Evolutionary conservation across 23 red algal species (phyloP), one percentile per base, ranked within the genome.

Genomic region (Gracilaria vermiculophylla): DNA sequence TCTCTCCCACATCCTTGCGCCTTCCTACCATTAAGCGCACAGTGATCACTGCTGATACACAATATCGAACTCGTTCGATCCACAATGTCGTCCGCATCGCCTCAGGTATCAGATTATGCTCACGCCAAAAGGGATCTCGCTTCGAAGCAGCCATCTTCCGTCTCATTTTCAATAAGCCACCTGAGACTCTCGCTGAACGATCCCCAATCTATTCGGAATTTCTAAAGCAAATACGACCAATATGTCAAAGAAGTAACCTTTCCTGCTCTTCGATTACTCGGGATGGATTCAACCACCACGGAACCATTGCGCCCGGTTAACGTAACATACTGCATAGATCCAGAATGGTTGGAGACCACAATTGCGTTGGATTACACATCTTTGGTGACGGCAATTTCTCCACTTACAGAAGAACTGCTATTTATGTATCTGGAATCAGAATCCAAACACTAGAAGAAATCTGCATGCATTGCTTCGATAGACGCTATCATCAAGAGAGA

Each of bases 171-270:
- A n/a, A 20, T 84, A 19, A 15, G 27, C 7, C 56, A 84, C 33
- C 56, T 50, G 69, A 56, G 80, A 20, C 80, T 84, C 17, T 25
- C n/a, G 14, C 36, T 34, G 11, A 84, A 56, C 13, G 33, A 84
- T 17, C 32, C 80, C 19, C 16, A 15, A 10, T 84, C 80, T 24
- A 41, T 84, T 39, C 80, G 80, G 12, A 20, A 10, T 21, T 84
- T 84, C 37, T 21, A 69, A 40, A 28, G 53, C 0, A 19, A 14
- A 20, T 60, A 82, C 50, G 6, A 62, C n/a, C 52, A 61, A 52
- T 69, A 84, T 34, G 58, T 21, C 37, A 45, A 65, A 42, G 57
- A 65, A 67, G 58, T 84, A 9, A 65, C 41, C 16, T 29, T 20
- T 17, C 10, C 57, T 14, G 57, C 58, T 45, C 56, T 20, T 19